Percentiles rank a stretch among this genome's conserved stretches.
These are phyloP conservation scores for Alternaria triticina DNA, from an alignment of 2,329 filamentous ascomycete species.

Conservation along the genomic window DNA sequence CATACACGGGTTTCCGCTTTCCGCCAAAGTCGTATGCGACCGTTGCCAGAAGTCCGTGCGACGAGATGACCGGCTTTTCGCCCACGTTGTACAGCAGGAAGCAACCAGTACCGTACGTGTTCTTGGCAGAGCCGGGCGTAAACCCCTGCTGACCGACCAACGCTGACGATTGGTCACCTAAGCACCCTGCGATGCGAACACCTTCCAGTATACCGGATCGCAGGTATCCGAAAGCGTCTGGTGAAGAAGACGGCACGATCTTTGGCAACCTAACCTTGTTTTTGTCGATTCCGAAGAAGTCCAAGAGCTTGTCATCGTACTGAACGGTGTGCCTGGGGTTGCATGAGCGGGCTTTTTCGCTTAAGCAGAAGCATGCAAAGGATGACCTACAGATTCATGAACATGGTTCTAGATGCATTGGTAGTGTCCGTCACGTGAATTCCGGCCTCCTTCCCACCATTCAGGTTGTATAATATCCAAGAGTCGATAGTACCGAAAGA, in stretches of 20 bases:
- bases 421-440: conserved; percentile 84
- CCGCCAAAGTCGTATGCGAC: conserved; percentile 85
- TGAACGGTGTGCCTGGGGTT: conserved; percentile 65
- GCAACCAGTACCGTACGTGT: conserved; percentile 89
- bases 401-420: conserved; percentile 92
- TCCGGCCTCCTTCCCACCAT: conserved; percentile 71
- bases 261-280: conserved; percentile 78
- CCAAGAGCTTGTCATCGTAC: conserved; percentile 78
- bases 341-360: conserved; percentile 2
- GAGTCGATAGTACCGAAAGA: conserved; percentile 88
- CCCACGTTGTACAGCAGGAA: conserved; percentile 92
- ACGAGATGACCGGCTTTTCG: conserved; percentile 82
- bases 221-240: conserved; percentile 73
- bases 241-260: conserved; percentile 81
- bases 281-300: conserved; percentile 79
- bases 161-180: conserved; percentile 86
- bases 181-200: conserved; percentile 77
- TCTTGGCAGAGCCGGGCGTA: conserved; percentile 81
- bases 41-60: conserved; percentile 81
- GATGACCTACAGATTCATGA: conserved; percentile 73
- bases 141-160: conserved; percentile 88
- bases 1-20: conserved; percentile 72
- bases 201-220: conserved; percentile 70
- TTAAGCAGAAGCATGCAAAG: neutral
- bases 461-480: conserved; percentile 86